Conservation (phyloP, 176 grass and related monocot genomes). For the Triticum urartu region DNA sequence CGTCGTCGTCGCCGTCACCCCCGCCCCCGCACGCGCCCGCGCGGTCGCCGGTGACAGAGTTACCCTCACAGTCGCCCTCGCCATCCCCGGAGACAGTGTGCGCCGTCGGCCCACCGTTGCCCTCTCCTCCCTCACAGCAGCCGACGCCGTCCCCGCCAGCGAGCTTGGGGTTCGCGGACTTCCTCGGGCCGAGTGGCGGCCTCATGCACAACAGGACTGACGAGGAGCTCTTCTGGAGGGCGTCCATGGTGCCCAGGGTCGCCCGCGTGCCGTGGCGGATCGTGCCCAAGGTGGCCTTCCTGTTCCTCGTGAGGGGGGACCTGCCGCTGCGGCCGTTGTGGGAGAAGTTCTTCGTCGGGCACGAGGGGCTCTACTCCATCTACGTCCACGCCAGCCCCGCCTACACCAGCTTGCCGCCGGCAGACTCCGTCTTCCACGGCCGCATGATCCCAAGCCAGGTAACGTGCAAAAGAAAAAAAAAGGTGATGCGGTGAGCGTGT, state of each 20-base stretch:
- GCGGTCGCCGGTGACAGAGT: too few species aligned
- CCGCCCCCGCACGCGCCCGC: too few species aligned
- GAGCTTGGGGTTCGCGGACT: not conserved
- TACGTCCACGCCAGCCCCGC: slow-evolving; percentile 60
- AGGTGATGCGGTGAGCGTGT: slow-evolving; percentile 63
- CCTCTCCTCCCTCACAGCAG: not conserved
- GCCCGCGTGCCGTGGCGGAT: not conserved
- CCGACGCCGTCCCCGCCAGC: not conserved
- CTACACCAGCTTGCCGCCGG: slow-evolving; percentile 34
- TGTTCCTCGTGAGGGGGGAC: slow-evolving; percentile 50
- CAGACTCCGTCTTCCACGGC: slow-evolving; percentile 57
- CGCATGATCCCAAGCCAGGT: slow-evolving; percentile 53
- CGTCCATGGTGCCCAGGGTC: slow-evolving; percentile 52
- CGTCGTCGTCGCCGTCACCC: too few species aligned
- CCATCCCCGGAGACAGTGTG: not conserved
- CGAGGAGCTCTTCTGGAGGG: slow-evolving; percentile 59
- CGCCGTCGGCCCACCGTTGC: not conserved
- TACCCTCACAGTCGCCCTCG: too few species aligned
- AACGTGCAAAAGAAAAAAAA: not conserved
- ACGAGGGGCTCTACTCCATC: slow-evolving; percentile 59
- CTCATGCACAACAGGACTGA: slow-evolving; percentile 56
- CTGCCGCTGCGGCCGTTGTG: slow-evolving; percentile 58
- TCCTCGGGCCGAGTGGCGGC: not conserved
- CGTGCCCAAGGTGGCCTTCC: slow-evolving; percentile 68
- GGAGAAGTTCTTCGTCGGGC: slow-evolving; percentile 69